Percentiles rank a stretch among this genome's conserved stretches.
Evolutionary conservation across 2,329 filamentous ascomycete genomes (phyloP).

Genomic region (Domatiomyces globalis): DNA sequence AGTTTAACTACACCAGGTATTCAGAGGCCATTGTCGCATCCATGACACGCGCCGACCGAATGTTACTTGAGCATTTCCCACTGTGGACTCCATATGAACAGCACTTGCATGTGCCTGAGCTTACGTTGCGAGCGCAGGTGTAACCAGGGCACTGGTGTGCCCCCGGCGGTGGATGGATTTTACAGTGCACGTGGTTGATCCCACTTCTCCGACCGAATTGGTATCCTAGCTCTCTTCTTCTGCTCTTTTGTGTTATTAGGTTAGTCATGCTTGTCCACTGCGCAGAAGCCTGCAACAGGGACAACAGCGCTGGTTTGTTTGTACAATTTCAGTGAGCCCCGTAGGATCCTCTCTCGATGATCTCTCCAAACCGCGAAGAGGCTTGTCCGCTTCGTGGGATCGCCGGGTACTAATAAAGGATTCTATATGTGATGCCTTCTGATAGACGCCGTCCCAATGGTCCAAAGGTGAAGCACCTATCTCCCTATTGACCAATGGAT

Average conservation of each 20-base stretch:
- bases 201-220: not conserved
- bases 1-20: not conserved
- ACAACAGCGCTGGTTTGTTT: not conserved
- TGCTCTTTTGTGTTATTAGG: not conserved
- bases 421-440: too few species aligned
- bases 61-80: not conserved
- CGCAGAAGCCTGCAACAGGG: not conserved
- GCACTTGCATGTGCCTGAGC: not conserved
- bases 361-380: too few species aligned
- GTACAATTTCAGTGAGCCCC: too few species aligned
- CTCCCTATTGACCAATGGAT: too few species aligned
- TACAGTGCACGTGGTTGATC: not conserved
- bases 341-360: too few species aligned
- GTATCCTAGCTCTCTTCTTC: not conserved
- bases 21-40: not conserved
- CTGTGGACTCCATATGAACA: not conserved
- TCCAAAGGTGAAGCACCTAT: too few species aligned
- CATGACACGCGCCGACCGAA: not conserved
- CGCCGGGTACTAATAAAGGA: too few species aligned
- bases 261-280: not conserved
- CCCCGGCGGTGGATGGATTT: not conserved
- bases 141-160: not conserved
- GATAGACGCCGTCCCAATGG: too few species aligned
- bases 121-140: not conserved
- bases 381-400: too few species aligned